Conservation (phyloP, 2,329 filamentous ascomycete genomes). For the Penicillium sclerotiorum region DNA sequence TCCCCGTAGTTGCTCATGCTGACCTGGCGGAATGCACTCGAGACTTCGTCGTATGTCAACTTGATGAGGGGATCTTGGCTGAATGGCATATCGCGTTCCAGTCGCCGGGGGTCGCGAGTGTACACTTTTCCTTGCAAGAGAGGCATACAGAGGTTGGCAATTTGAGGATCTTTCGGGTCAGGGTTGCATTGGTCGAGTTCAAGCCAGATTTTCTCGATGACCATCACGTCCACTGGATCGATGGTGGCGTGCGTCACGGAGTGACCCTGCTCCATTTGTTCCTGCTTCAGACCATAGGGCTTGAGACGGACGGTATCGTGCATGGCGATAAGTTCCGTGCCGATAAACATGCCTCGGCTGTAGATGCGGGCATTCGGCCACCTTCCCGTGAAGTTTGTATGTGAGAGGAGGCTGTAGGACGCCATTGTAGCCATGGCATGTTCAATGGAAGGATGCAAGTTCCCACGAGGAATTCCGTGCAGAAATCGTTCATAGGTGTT, state of each 20-base stretch:
- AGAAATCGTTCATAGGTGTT: constrained; percentile 56
- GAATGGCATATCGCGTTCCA: constrained; percentile 26
- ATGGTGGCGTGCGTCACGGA: constrained; percentile 10
- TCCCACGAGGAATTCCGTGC: constrained; percentile 38
- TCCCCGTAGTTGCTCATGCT: constrained; percentile 50
- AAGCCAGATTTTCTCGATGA: constrained; percentile 57
- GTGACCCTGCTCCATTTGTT: constrained; percentile 12
- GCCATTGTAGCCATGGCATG: constrained; percentile 58
- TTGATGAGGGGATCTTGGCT: constrained; percentile 19
- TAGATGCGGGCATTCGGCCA: constrained; percentile 60
- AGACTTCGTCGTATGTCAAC: constrained; percentile 37
- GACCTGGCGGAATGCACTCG: constrained; percentile 39
- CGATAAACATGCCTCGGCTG: constrained; percentile 58
- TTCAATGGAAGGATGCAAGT: constrained; percentile 57
- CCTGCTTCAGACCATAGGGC: constrained; percentile 27
- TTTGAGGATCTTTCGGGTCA: constrained; percentile 49
- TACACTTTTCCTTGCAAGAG: constrained; percentile 56
- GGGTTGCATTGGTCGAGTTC: constrained; percentile 53
- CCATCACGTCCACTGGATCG: constrained; percentile 54
- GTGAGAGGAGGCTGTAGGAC: constrained; percentile 56
- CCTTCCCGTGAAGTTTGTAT: constrained; percentile 54
- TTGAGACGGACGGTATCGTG: constrained; percentile 59
- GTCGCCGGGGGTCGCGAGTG: constrained; percentile 32
- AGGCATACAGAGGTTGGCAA: constrained; percentile 50
- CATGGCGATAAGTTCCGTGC: constrained; percentile 57